Base-by-base conservation (phyloP, 495 filamentous ascomycete species). In the Podospora comata region DNA sequence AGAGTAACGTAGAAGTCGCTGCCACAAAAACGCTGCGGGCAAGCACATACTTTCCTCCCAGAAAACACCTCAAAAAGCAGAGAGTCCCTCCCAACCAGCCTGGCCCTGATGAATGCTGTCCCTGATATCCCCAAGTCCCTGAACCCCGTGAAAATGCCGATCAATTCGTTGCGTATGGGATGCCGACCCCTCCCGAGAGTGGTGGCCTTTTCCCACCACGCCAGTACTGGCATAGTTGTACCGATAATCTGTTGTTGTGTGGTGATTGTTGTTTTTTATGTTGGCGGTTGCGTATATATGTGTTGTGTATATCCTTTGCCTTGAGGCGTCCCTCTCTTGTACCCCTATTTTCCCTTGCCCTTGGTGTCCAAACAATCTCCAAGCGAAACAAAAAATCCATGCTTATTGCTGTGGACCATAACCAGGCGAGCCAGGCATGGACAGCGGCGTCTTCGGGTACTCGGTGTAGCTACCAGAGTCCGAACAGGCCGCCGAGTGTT, bases 371-470 rank as follows among this genome's bases (percentile, higher is more conserved):
- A 53, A 44, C 4, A 19, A 48, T 48, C 39, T 48, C 39, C 7
- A 48, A 48, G 39, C 39, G 2, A 11, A 48, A 48, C 39, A 48
- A 48, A 48, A 13, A 39, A 39, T 5, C 39, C 15, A 48, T 5
- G 39, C 39, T 15, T 58, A 58, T 19, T 77, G 76, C 39, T 78
- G 78, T 65, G 76, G 79, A 19, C 76, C 73, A 66, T 85, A 73
- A 44, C 79, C 81, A 15, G 89, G 89, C 18, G 89, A 90, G 58
- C 84, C 81, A 18, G 89, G 88, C 83, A 89, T 89, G 16, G 88
- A 90, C 59, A 86, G 76, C 32, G 90, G 90, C 65, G 89, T 92
- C 23, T 84, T 83, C 30, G 89, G 90, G 76, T 90, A 91, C 68
- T 82, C 79, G 32, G 68, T 69, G 72, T 83, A 82, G 68, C 74